A percentile compares a stretch with the other conserved stretches of the same genome.
These are phyloP conservation scores for Mortierella sp. DNA, from an alignment of 371 early-diverging fungal species.

Conservation along the genomic window DNA sequence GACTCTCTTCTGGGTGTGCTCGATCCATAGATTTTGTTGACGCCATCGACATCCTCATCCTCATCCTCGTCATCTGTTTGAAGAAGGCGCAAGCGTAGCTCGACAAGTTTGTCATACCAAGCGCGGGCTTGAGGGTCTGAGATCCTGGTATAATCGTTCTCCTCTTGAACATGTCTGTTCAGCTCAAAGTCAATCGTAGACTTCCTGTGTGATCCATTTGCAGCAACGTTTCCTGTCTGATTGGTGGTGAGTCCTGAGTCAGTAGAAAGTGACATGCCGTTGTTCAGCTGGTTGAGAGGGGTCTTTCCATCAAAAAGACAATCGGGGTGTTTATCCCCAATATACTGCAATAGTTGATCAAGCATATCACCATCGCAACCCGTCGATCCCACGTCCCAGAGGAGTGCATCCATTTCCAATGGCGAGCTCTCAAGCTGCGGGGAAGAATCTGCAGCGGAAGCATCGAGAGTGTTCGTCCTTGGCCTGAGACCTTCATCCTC, in stretches of 20 bases:
- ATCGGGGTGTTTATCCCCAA: conserved; percentile 72
- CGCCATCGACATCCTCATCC: too few relatives aligned
- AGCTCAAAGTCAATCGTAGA: conserved; percentile 54
- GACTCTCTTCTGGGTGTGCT: conserved; percentile 23
- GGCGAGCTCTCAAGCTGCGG: neutral
- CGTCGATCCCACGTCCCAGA: conserved; percentile 23
- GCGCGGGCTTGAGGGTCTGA: conserved; percentile 55
- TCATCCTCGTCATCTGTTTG: conserved; percentile 35
- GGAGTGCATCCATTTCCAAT: conserved; percentile 12
- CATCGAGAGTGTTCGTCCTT: neutral
- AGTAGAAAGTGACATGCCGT: conserved; percentile 44
- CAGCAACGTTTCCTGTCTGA: neutral
- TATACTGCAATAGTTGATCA: conserved; percentile 52
- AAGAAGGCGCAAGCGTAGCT: conserved; percentile 43
- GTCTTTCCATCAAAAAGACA: conserved; percentile 63
- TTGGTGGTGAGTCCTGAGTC: conserved; percentile 1
- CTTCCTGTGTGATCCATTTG: conserved; percentile 15
- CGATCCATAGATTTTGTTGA: conserved; percentile 56
- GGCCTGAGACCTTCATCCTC: conserved; percentile 20
- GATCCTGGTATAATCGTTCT: conserved; percentile 56
- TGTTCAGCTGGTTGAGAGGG: conserved; percentile 61
- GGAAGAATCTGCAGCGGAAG: neutral
- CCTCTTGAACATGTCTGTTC: conserved; percentile 66
- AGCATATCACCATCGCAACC: conserved; percentile 28
- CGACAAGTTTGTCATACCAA: conserved; percentile 55